phyloP scores from a whole-genome alignment of 805 yeast genomes.

The Cyberlindnera xylosilytica region DNA sequence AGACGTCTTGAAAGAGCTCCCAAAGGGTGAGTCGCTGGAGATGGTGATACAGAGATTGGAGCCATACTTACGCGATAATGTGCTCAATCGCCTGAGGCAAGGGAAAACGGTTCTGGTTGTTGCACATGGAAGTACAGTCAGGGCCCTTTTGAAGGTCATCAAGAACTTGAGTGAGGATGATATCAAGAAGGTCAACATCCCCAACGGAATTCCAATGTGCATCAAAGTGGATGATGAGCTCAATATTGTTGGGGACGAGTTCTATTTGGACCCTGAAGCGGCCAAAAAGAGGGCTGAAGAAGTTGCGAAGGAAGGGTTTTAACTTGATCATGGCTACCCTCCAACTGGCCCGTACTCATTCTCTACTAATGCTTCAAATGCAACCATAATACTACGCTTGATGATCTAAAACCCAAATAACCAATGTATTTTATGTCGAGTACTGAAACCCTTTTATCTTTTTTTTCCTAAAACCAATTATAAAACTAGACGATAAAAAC shows the following conservation, averaged over 20 bases:
- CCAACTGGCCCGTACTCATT: too few relatives aligned
- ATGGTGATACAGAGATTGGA: constrained; percentile 67
- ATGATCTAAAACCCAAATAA: too few relatives aligned
- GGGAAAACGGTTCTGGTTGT: constrained; percentile 63
- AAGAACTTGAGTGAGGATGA: constrained; percentile 63
- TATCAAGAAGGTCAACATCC: constrained; percentile 72
- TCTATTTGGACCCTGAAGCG: constrained; percentile 75
- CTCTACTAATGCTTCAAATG: too few relatives aligned
- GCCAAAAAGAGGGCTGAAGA: constrained; percentile 77
- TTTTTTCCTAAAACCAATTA: too few relatives aligned
- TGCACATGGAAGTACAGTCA: constrained; percentile 80
- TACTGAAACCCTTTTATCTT: too few relatives aligned
- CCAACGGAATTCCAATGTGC: constrained; percentile 80
- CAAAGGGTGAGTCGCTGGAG: constrained; percentile 69
- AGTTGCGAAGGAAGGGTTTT: constrained; percentile 72
- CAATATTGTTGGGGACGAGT: constrained; percentile 50
- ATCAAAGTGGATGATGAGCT: constrained; percentile 54
- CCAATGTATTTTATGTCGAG: too few relatives aligned
- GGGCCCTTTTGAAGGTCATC: constrained; percentile 69
- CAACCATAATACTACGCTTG: too few relatives aligned
- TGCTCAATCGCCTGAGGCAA: constrained; percentile 46
- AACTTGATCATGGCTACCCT: too few relatives aligned
- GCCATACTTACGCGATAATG: constrained; percentile 52
- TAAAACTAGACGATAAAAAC: too few relatives aligned
- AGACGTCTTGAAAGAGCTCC: constrained; percentile 42